These are phyloP conservation scores for Russula ochroleuca DNA, from an alignment of 768 basidiomycete species.

Conservation along the genomic window DNA sequence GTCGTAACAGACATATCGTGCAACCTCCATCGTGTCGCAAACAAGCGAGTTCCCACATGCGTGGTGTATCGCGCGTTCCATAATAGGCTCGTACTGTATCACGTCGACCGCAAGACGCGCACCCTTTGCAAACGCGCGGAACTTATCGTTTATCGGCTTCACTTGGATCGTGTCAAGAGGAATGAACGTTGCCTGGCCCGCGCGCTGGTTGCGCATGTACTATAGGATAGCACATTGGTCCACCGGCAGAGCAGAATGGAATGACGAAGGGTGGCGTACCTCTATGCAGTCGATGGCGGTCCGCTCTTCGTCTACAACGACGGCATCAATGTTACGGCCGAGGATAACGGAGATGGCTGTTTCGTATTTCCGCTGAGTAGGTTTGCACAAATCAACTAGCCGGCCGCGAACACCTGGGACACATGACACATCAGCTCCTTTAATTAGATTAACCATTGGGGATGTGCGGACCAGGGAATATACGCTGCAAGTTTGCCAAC, in stretches of 20 bases:
- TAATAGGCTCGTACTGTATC: conserved; percentile 60
- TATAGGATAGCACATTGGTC: conserved; percentile 32
- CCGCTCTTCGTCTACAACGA: conserved; percentile 96
- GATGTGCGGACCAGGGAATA: conserved; percentile 69
- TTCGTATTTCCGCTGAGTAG: conserved; percentile 88
- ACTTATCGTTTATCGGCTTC: conserved; percentile 91
- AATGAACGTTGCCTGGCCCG: conserved; percentile 95
- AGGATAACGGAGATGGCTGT: conserved; percentile 87
- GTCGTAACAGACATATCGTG: conserved; percentile 86
- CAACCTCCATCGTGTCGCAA: conserved; percentile 94
- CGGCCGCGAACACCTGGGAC: conserved; percentile 81
- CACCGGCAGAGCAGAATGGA: neutral
- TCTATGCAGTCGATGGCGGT: conserved; percentile 98
- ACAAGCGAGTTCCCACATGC: conserved; percentile 94
- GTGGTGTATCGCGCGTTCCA: conserved; percentile 94
- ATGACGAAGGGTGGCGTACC: conserved; percentile 39
- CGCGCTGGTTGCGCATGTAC: conserved; percentile 94
- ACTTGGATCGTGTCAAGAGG: conserved; percentile 97
- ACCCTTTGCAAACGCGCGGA: conserved; percentile 82
- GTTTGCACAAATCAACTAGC: conserved; percentile 91
- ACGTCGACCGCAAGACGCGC: conserved; percentile 59
- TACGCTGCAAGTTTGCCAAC: conserved; percentile 72
- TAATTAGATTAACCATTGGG: neutral
- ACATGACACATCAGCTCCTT: neutral
- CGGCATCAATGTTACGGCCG: conserved; percentile 90